These are phyloP conservation scores for Solanum sparsipilum DNA, from an alignment of 257 asterid genomes.

Conservation along the genomic window DNA sequence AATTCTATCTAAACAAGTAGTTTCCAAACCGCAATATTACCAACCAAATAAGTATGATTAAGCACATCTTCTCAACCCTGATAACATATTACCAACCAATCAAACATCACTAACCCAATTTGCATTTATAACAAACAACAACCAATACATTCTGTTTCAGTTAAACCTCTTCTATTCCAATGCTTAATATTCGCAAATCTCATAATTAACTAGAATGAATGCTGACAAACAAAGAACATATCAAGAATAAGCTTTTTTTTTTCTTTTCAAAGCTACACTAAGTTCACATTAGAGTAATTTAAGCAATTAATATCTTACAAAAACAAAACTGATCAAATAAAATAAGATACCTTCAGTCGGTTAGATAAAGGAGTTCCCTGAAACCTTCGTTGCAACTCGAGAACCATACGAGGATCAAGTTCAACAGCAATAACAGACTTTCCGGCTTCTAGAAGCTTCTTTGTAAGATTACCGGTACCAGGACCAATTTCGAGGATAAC, in stretches of 20 bases:
- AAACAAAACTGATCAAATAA: background rate
- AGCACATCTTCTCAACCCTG: background rate
- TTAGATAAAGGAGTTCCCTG: constrained; percentile 71
- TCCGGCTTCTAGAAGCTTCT: constrained; percentile 94
- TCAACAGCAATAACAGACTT: constrained; percentile 84
- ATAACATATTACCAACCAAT: background rate
- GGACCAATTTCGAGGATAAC: constrained; percentile 89
- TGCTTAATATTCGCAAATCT: background rate
- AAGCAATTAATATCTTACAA: background rate
- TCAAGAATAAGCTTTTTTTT: background rate
- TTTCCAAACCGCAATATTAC: background rate
- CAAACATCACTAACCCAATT: background rate
- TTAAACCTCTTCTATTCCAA: background rate
- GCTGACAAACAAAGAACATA: background rate
- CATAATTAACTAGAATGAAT: background rate
- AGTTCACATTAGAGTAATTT: background rate
- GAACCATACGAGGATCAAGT: constrained; percentile 95
- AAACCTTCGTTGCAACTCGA: constrained; percentile 80
- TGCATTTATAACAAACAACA: background rate
- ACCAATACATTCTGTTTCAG: background rate
- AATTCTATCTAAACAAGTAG: background rate
- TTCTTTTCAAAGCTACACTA: background rate
- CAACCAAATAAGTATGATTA: background rate
- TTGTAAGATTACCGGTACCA: constrained; percentile 92
- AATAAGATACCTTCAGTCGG: constrained; percentile 40